Evolutionary conservation across 441 rosid genomes (phyloP), one percentile per base, ranked within the genome.

Genomic region (Metrosideros polymorpha): DNA sequence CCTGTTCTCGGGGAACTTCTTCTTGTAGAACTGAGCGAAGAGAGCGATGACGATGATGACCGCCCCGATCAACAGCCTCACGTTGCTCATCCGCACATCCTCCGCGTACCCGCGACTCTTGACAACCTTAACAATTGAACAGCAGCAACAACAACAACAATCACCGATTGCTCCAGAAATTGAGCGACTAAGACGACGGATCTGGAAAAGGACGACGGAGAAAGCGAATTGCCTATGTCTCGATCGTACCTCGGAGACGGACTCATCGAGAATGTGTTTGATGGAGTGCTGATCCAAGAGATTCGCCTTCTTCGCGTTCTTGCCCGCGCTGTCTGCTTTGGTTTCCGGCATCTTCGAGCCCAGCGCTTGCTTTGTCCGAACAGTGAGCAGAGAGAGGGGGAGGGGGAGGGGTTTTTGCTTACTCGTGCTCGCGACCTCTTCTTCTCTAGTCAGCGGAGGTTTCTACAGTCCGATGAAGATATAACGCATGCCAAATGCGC

Each of bases 11-110:
- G 99, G 98, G 90, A 98, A 98, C 89, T 98, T 98, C 94, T 96
- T 96, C 79, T 96, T 98, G 97, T 98, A 98, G 85, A 98, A 98
- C 91, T 98, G 99, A 59, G 99, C 98, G 87, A 95, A 86, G 66
- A 98, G 96, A 82, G 99, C 99, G 56, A 95, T 94, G 4, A 85
- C 87, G 83, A 98, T 95, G 51, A 95, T 92, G 13, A 94, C 85
- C 55, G 93, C 77, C 76, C 99, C 99, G 85, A 96, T 61, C 54
- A 95, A 82, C 94, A 98, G 77, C 75, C 94, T 93, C 5, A 94
- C 45, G 88, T 97, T 97, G 94, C 98, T 97, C 93, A 94, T 89
- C 92, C 95, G 91, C 90, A 95, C 96, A 89, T 98, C 94, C 89
- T 98, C 99, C 85, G 85, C 92, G 85, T 95, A 97, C 4, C 99